phyloP scores from a whole-genome alignment of 192 early-diverging fungal genomes.

The Gigaspora rosea region DNA sequence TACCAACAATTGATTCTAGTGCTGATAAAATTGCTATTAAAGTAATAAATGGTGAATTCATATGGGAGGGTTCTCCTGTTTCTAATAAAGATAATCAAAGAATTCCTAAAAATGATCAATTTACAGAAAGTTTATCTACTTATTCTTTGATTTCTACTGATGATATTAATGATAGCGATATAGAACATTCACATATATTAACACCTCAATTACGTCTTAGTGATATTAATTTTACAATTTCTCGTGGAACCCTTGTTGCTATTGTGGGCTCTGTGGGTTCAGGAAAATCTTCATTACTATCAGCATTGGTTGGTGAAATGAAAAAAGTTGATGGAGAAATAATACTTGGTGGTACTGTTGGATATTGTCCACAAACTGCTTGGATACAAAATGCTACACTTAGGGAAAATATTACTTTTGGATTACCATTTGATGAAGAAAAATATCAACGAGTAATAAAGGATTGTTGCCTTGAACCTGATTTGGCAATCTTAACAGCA shows the following conservation, averaged over 20 bases:
- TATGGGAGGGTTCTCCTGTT: constrained; percentile 62
- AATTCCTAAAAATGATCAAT: constrained; percentile 52
- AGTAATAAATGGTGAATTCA: constrained; percentile 62
- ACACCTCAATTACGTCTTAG: constrained; percentile 36
- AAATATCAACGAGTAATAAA: constrained; percentile 81
- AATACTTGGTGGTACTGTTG: constrained; percentile 59
- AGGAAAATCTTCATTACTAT: constrained; percentile 55
- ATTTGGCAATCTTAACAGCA: constrained; percentile 79
- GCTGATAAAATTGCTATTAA: constrained; percentile 51
- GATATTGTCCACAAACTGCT: constrained; percentile 74
- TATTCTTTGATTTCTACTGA: constrained; percentile 32
- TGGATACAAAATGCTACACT: constrained; percentile 75
- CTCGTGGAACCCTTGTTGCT: constrained; percentile 54
- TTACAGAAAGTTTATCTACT: constrained; percentile 36
- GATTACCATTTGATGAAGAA: constrained; percentile 65
- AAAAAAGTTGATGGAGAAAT: too few species aligned
- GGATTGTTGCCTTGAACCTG: constrained; percentile 81
- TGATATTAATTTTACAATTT: constrained; percentile 53
- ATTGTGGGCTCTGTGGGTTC: constrained; percentile 67
- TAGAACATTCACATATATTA: constrained; percentile 48
- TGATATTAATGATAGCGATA: constrained; percentile 46
- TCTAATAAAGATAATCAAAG: constrained; percentile 31
- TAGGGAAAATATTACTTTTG: constrained; percentile 87
- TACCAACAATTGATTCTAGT: constrained; percentile 44
- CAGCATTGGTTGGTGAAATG: constrained; percentile 29